Evolutionary conservation across 768 basidiomycete species (phyloP).

Genomic region (Leucogyrophana mollusca): DNA sequence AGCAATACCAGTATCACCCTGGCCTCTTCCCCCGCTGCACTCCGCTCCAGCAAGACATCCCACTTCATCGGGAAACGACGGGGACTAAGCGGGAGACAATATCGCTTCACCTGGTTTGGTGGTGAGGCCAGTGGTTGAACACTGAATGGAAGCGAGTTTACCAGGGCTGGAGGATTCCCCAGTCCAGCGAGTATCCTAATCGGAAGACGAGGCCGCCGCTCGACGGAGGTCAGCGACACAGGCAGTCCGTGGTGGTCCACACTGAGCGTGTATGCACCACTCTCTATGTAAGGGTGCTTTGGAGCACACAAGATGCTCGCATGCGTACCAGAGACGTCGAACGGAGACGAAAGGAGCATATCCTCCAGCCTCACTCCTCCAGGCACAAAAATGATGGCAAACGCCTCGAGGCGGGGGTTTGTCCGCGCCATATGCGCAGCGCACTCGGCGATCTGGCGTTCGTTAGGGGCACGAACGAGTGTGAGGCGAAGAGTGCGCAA

Average conservation of each 20-base stretch:
- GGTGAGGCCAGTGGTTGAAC: slow-evolving; percentile 28
- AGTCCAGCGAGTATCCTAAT: slow-evolving; percentile 32
- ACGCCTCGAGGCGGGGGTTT: slow-evolving; percentile 65
- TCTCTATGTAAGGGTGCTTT: slow-evolving; percentile 26
- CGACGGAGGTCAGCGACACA: slow-evolving; percentile 46
- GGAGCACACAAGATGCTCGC: slow-evolving; percentile 30
- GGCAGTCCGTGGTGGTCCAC: slow-evolving; percentile 69
- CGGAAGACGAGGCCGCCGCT: slow-evolving; percentile 35
- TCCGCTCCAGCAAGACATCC: slow-evolving; percentile 49
- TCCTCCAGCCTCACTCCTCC: slow-evolving; percentile 38
- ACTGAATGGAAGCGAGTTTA: slow-evolving; percentile 10
- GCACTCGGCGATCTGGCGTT: slow-evolving; percentile 56
- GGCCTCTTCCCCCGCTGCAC: slow-evolving; percentile 68
- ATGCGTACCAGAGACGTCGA: slow-evolving; percentile 41
- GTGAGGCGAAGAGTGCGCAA: slow-evolving; percentile 62
- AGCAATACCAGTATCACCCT: slow-evolving; percentile 25
- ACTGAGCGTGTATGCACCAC: slow-evolving; percentile 56
- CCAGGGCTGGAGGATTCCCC: slow-evolving; percentile 29
- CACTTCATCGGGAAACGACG: slow-evolving; percentile 36
- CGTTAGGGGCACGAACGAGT: slow-evolving; percentile 65
- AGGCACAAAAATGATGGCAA: slow-evolving; percentile 66
- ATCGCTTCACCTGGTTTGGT: slow-evolving; percentile 36
- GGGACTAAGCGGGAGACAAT: slow-evolving; percentile 23
- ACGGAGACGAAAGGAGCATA: slow-evolving; percentile 46
- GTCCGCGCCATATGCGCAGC: slow-evolving; percentile 61